Base-by-base conservation (phyloP, 23 red algal genomes). In the Gracilaria caudata region DNA sequence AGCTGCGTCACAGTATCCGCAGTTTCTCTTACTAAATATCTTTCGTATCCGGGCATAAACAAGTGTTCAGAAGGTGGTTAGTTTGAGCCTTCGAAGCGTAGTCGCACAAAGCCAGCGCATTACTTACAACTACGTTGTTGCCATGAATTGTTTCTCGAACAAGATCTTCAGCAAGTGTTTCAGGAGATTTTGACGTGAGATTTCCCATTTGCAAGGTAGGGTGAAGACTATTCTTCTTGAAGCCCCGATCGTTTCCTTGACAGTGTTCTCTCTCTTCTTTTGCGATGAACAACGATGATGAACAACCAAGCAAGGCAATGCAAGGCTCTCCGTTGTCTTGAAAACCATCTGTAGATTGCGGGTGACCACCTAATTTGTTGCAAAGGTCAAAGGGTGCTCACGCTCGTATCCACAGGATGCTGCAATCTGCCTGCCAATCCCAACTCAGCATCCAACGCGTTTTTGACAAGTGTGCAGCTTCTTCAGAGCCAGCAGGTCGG, bases 11-110 rank as follows among this genome's bases (percentile, higher is more conserved):
- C 84, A 89, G 26, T 79, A 89, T 21, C 54, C 55, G 30, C 84
- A 89, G 9, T 55, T 89, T 24, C 35, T 77, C 64, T 86, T 86
- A n/a, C 61, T 72, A 29, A 86, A 86, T 55, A 86, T 86, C 64
- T 66, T n/a, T 49, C 28, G 35, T 60, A 60, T 60, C 21, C 3
- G 4, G 2, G 2, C 25, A 28, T 11, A 60, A 60, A 60, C 28
- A 6, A 29, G 2, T 60, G 0, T 28, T 60, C 57, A 60, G 23
- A 60, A 60, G 23, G n/a, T n/a, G 23, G 57, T 28, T 60, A 60
- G 57, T 60, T 60, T 5, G 61, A 57, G 17, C 16, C 26, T 16
- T 33, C 25, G 12, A 66, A 37, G 25, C 0, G 7, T 60, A 9
- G 3, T 7, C 3, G 9, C 21, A 16, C 1, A 60, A 60, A 28